Conservation (phyloP, 1,284 basidiomycete genomes). For the Phlebopus sp. region DNA sequence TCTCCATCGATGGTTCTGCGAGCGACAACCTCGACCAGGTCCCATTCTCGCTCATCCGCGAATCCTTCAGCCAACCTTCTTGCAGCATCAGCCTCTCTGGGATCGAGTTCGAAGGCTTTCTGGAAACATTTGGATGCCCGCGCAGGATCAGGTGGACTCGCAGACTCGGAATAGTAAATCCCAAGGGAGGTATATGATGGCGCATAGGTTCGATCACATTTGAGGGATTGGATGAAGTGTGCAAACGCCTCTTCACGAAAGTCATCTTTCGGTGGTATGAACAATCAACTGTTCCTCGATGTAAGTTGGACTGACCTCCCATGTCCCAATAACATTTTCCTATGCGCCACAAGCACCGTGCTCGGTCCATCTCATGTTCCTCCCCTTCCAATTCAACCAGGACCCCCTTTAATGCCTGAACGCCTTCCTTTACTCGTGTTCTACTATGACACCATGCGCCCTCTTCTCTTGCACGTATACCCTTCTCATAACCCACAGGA, state of each 20-base stretch:
- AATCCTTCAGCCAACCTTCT: slow-evolving; percentile 83
- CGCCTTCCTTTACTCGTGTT: slow-evolving; percentile 49
- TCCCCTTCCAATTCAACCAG: slow-evolving; percentile 51
- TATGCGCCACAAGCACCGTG: slow-evolving; percentile 82
- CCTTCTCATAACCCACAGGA: slow-evolving; percentile 45
- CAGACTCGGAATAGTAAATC: slow-evolving; percentile 78
- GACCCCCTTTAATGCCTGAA: slow-evolving; percentile 57
- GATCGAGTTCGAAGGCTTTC: slow-evolving; percentile 96
- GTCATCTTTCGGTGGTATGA: slow-evolving; percentile 30
- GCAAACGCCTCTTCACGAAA: slow-evolving; percentile 68
- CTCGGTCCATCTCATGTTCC: slow-evolving; percentile 56
- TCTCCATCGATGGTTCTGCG: slow-evolving; percentile 91
- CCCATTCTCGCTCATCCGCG: slow-evolving; percentile 94
- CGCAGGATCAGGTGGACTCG: slow-evolving; percentile 73
- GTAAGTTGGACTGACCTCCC: slow-evolving; percentile 50
- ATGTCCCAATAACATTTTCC: slow-evolving; percentile 79
- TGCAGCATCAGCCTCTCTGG: slow-evolving; percentile 85
- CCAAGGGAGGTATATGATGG: slow-evolving; percentile 94
- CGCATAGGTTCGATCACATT: slow-evolving; percentile 76
- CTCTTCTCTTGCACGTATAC: slow-evolving; percentile 79
- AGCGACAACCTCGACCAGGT: slow-evolving; percentile 91
- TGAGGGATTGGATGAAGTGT: slow-evolving; percentile 82
- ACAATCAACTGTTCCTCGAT: background rate
- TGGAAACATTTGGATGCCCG: slow-evolving; percentile 97
- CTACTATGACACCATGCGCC: slow-evolving; percentile 83